Base-by-base conservation (phyloP, 2,329 filamentous ascomycete species). In the Bipolaris sorokiniana region DNA sequence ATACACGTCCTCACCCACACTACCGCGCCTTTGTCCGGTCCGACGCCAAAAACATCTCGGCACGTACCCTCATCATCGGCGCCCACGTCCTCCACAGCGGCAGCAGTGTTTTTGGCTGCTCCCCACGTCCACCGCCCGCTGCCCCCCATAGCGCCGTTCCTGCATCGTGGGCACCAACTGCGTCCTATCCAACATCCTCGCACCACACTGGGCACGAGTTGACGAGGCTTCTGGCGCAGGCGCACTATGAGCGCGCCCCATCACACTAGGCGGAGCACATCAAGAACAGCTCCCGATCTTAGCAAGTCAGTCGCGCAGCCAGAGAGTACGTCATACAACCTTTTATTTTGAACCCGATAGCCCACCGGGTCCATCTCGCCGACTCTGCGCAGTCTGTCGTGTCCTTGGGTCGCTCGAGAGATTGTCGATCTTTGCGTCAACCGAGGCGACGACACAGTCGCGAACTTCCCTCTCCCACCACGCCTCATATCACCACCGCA, bases 191-290 rank as follows among this genome's bases (percentile, higher is more conserved):
- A 53, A 20, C 58, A 31, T 51, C 48, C 45, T 5, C 47, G 16
- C 47, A 53, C 49, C 42, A 58, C 59, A 69, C 66, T 71, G 67
- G 67, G 51, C 64, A 54, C 65, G 51, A 66, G 58, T 62, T 67
- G 71, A 70, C 62, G 44, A 63, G 59, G 55, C 46, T 56, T 68
- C 53, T 56, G 63, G 67, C 71, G 55, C 65, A 69, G 68, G 75
- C 75, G 74, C 75, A 76, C 65, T 47, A 77, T 78, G 76, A 77
- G 73, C 72, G 75, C 73, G 71, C 67, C 68, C 59, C 67, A 62
- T 62, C 67, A 72, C 65, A 69, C 66, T 55, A 71, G 67, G 66
- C 72, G 69, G 68, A 76, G 73, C 68, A 72, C 69, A 62, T 74
- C 73, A 46, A 73, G 68, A 64, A 65, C 69, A 31, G 72, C 70